Evolutionary conservation across 1,284 basidiomycete genomes (phyloP), one percentile per base, ranked within the genome.

Genomic region (Leccinum proximum): DNA sequence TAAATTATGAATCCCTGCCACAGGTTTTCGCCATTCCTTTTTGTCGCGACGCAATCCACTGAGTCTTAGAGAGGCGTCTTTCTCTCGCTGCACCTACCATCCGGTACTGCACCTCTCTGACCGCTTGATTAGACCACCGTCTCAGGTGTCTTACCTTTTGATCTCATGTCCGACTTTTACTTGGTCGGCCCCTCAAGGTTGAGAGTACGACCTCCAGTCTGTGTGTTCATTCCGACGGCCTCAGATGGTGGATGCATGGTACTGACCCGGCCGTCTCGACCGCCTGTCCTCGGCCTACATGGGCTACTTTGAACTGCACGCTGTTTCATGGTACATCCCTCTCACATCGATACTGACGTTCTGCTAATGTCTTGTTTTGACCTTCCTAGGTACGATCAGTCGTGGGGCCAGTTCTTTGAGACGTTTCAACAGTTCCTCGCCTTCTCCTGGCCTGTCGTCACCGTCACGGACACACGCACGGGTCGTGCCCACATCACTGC

Each of bases 361-460:
- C 64, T 42, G 64, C 63, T 66, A 35, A 68, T 65, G 30, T 37
- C 61, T 64, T 26, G 5, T 50, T 57, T 64, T 8, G 37, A 40
- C 26, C 45, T 7, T 40, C 63, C 1, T 45, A 91, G 90, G 89
- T 89, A 88, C 69, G 89, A 94, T 67, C 85, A 88, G 64, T 86
- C 90, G 56, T 95, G 93, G 92, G 89, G 90, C 3, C 85, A 88
- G 61, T 82, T 91, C 64, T 94, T 95, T 77, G 83, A 86, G 60
- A 85, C 89, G 0, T 94, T 94, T 74, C 89, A 91, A 66, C 87
- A 87, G 53, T 95, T 95, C 75, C 82, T 95, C 50, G 82, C 86
- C 9, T 94, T 94, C 73, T 91, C 89, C 37, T 95, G 93, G 93
- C 92, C 93, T 10, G 87, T 86, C 13, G 90, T 95, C 68, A 88